Evolutionary conservation across 805 yeast species (phyloP).

Genomic region (Candida qinlingensis): DNA sequence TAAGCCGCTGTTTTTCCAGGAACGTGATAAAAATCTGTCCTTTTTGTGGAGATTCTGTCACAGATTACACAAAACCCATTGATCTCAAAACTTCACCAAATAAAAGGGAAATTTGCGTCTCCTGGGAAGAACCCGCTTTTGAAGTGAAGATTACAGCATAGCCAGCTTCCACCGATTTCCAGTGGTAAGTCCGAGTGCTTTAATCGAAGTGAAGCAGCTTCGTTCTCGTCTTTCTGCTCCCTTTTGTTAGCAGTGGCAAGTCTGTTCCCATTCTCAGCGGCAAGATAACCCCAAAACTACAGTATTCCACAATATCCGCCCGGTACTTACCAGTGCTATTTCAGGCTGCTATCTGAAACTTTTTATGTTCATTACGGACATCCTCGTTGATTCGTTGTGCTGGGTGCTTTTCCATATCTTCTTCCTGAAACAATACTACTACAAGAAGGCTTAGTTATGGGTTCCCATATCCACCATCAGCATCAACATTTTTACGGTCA

Average conservation of each 20-base stretch:
- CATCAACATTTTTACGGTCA: background rate
- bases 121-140: too few species aligned
- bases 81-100: background rate
- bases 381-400: slow-evolving; percentile 7
- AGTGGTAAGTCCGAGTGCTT: too few species aligned
- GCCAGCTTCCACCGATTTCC: too few species aligned
- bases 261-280: too few species aligned
- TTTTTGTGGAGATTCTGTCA: background rate
- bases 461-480: background rate
- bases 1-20: too few species aligned
- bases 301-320: background rate
- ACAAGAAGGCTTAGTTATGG: background rate
- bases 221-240: too few species aligned
- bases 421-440: slow-evolving; percentile 8
- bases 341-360: background rate
- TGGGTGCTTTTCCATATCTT: slow-evolving; percentile 10
- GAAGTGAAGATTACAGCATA: too few species aligned
- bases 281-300: background rate
- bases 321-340: too few species aligned
- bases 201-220: too few species aligned
- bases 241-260: too few species aligned
- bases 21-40: background rate
- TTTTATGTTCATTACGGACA: slow-evolving; percentile 4
- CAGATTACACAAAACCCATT: background rate
- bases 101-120: too few species aligned